Evolutionary conservation across 352 stramenopile genomes (phyloP).

Genomic region (Saprolegnia diclina): DNA sequence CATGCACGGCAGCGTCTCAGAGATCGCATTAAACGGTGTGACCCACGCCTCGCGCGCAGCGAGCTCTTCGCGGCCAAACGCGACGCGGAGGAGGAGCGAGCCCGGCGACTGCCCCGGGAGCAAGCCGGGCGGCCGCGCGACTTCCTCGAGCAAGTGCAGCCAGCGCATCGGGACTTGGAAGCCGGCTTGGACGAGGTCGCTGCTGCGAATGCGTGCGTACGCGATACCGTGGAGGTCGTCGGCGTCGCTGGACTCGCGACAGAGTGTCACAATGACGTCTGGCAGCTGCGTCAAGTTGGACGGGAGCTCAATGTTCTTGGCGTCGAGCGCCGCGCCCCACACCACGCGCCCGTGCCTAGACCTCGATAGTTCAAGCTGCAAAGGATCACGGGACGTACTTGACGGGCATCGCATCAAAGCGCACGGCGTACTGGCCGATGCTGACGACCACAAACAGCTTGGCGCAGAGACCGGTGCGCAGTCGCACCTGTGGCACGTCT

Average conservation of each 20-base stretch:
- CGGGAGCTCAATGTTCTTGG: slow-evolving; percentile 40
- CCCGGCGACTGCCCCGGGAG: slow-evolving; percentile 52
- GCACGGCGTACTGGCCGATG: slow-evolving; percentile 41
- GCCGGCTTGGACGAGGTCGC: slow-evolving; percentile 38
- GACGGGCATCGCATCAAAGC: slow-evolving; percentile 50
- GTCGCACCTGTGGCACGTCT: slow-evolving; percentile 37
- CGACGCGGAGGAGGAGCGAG: slow-evolving; percentile 45
- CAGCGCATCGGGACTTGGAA: slow-evolving; percentile 49
- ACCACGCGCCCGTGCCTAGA: slow-evolving; percentile 14
- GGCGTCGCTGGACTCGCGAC: slow-evolving; percentile 42
- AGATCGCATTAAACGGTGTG: slow-evolving; percentile 45
- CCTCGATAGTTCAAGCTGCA: slow-evolving; percentile 39
- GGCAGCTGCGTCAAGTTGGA: slow-evolving; percentile 64
- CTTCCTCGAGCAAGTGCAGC: slow-evolving; percentile 54
- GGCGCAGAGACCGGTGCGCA: slow-evolving; percentile 17
- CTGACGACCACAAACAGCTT: slow-evolving; percentile 35
- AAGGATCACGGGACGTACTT: slow-evolving; percentile 47
- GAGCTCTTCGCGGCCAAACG: slow-evolving; percentile 64
- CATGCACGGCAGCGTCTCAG: slow-evolving; percentile 34
- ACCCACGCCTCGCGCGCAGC: slow-evolving; percentile 50
- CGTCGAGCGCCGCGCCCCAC: slow-evolving; percentile 12
- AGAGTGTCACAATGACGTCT: slow-evolving; percentile 62
- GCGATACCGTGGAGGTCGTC: slow-evolving; percentile 56
- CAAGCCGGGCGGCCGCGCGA: slow-evolving; percentile 51
- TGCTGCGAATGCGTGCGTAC: slow-evolving; percentile 40